Conservation (phyloP, 1,284 basidiomycete species). For the Taiwanofungus camphoratus region DNA sequence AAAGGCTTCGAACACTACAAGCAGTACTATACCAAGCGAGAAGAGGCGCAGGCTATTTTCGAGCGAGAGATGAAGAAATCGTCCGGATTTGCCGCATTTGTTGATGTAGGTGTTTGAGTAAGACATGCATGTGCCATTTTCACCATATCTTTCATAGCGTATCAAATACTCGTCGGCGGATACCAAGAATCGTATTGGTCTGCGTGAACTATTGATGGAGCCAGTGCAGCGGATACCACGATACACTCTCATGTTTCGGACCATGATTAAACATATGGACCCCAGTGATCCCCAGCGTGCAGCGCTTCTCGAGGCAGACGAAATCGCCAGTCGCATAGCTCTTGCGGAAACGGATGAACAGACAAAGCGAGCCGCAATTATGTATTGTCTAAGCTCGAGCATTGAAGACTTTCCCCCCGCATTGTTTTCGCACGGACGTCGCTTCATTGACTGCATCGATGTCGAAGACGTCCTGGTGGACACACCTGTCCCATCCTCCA, state of each 20-base stretch:
- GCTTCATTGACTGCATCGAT: constrained; percentile 91
- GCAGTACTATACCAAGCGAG: constrained; percentile 87
- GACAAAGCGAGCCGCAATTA: constrained; percentile 83
- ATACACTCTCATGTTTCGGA: constrained; percentile 91
- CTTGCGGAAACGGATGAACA: constrained; percentile 89
- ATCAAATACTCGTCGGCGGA: constrained; percentile 87
- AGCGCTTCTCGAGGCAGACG: constrained; percentile 81
- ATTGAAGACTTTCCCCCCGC: constrained; percentile 90
- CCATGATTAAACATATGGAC: constrained; percentile 85
- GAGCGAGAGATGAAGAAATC: constrained; percentile 76
- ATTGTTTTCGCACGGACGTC: constrained; percentile 80
- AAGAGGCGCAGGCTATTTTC: constrained; percentile 89
- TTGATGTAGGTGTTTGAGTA: constrained; percentile 57
- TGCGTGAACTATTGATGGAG: constrained; percentile 95
- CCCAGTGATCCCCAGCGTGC: constrained; percentile 72
- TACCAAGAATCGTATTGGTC: constrained; percentile 77
- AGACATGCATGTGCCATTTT: background rate
- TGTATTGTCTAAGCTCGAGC: constrained; percentile 81
- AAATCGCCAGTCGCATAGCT: constrained; percentile 88
- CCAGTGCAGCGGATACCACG: constrained; percentile 99
- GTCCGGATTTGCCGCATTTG: constrained; percentile 74
- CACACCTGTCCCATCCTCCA: constrained; percentile 33
- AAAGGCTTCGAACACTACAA: constrained; percentile 87
- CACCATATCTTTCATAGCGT: constrained; percentile 41
- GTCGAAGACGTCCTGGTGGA: constrained; percentile 73